Base-by-base conservation (phyloP, 2,329 filamentous ascomycete genomes). In the Penicillium sp. region DNA sequence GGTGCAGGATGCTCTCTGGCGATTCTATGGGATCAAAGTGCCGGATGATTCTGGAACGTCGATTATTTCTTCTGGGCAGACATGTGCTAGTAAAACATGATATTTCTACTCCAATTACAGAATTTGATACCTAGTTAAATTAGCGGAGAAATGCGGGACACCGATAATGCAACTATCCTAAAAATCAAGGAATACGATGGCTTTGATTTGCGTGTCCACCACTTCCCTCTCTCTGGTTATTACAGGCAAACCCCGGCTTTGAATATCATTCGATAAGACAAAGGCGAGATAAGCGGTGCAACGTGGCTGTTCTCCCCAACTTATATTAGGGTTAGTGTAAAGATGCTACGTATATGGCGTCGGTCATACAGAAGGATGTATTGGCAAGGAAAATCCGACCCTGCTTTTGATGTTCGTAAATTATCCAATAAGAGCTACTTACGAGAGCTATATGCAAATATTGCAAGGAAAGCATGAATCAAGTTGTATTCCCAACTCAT, bases 1-100 rank as follows among this genome's bases (percentile, higher is more conserved):
- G 19, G 59, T 72, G 21, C 61, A 62, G 29, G 68, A 72, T 59
- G 60, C 52, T 19, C 48, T 72, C 10, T 45, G 45, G 38, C 51
- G 60, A 10, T 69, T 68, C 27, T 65, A 58, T 41, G 55, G 57
- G 1, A 56, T 70, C 25, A 29, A 51, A 16, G 16, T 62, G 16
- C 61, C 66, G 1, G 50, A 61, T 41, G 68, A 70, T 48, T 67
- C 64, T 3, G 60, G 61, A 9, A 47, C 19, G 16, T 43, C 50
- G 11, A 45, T 25, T 33, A 40, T 61, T 25, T 56, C 60, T 16
- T 63, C 60, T 4, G 64, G 13, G 36, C 8, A 47, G 21, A 25
- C 31, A 8, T 25, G 15, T 3, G 5, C 8, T 15, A n/a, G n/a
- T 13, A 34, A 1, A 11, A 47, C 7, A 23, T 33, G 6, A n/a